phyloP scores from a whole-genome alignment of 164 flowering plant species.

The Tinospora cordifolia region DNA sequence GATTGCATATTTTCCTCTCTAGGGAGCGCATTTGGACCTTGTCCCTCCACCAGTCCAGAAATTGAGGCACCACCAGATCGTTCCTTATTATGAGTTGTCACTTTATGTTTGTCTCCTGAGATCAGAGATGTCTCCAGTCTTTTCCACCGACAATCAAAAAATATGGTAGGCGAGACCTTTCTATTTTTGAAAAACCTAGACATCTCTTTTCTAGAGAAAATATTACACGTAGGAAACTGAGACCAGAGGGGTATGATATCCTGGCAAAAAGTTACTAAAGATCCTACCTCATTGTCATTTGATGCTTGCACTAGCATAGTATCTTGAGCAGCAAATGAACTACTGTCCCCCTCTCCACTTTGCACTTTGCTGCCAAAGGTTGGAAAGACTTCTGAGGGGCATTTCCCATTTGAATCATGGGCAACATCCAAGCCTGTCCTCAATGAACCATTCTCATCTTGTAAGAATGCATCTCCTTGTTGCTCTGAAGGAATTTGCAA shows the following conservation, averaged over 20 bases:
- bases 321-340: conserved; percentile 18
- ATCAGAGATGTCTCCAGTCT: conserved; percentile 27
- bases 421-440: conserved; percentile 14
- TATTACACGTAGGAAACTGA: conserved; percentile 64
- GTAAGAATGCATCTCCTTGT: conserved; percentile 1
- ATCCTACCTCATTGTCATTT: conserved; percentile 19
- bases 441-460: conserved; percentile 24
- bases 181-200: conserved; percentile 43
- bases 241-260: conserved; percentile 58
- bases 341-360: conserved; percentile 19
- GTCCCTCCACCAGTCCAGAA: conserved; percentile 16
- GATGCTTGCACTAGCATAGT: conserved; percentile 8
- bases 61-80: conserved; percentile 8
- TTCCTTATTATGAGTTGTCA: conserved; percentile 16
- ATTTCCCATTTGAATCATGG: conserved; percentile 15
- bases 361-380: conserved; percentile 14
- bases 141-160: conserved; percentile 30
- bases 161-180: conserved; percentile 44
- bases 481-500: conserved; percentile 8
- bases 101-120: conserved; percentile 24
- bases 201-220: conserved; percentile 79
- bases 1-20: conserved; percentile 11
- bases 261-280: conserved; percentile 15
- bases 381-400: conserved; percentile 11
- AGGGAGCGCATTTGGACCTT: conserved; percentile 31